Evolutionary conservation across 495 filamentous ascomycete species (phyloP).

Genomic region (Penicillium herquei): DNA sequence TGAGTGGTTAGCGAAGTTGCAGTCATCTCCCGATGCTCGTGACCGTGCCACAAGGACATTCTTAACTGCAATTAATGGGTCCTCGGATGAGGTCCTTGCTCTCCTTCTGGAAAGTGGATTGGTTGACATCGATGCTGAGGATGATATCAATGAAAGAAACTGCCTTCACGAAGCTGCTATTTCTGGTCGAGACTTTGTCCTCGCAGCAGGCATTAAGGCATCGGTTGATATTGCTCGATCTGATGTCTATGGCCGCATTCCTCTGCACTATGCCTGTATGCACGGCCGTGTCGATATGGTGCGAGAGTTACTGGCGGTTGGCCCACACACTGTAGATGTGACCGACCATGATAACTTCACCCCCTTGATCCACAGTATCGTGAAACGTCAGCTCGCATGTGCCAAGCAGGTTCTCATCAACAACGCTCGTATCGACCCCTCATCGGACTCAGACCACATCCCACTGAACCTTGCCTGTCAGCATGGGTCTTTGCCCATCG

Average conservation of each 20-base stretch:
- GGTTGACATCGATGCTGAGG: conserved; percentile 83
- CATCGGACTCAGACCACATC: conserved; percentile 84
- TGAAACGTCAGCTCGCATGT: conserved; percentile 74
- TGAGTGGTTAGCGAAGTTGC: conserved; percentile 61
- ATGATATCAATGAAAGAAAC: conserved; percentile 96
- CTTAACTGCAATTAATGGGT: conserved; percentile 80
- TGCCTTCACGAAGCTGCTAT: conserved; percentile 94
- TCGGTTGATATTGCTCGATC: conserved; percentile 72
- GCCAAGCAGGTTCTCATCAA: conserved; percentile 70
- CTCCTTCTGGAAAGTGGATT: conserved; percentile 75
- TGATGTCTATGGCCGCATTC: conserved; percentile 92
- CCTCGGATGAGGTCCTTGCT: conserved; percentile 71
- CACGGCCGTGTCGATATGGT: conserved; percentile 88
- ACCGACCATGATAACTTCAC: conserved; percentile 98
- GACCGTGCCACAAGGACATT: conserved; percentile 86
- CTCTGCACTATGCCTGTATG: conserved; percentile 94
- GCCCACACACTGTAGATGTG: conserved; percentile 68
- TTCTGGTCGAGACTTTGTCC: conserved; percentile 74
- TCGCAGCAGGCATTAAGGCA: conserved; percentile 66
- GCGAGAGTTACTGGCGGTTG: conserved; percentile 60
- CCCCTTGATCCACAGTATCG: conserved; percentile 90
- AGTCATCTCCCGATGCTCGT: conserved; percentile 52
- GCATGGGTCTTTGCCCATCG: conserved; percentile 78
- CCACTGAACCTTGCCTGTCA: conserved; percentile 94
- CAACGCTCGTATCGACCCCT: conserved; percentile 76